Percentiles rank a stretch among this genome's conserved stretches.
These are phyloP conservation scores for Crithidia expoeki DNA, from an alignment of 208 protist genomes.

Conservation along the genomic window DNA sequence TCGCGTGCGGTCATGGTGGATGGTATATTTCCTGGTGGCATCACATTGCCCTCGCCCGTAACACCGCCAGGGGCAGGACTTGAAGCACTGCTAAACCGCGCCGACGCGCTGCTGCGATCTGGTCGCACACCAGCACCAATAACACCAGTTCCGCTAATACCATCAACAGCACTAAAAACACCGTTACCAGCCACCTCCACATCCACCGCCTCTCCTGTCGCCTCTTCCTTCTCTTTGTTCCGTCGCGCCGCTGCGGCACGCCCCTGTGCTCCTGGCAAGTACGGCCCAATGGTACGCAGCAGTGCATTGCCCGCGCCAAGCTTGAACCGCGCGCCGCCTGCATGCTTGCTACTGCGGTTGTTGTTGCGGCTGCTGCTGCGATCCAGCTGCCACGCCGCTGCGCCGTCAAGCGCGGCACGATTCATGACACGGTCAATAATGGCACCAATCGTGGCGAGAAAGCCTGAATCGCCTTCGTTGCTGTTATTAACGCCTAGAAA, in stretches of 20 bases:
- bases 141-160: background rate
- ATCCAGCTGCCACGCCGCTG: conserved; percentile 13
- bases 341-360: background rate
- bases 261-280: conserved; percentile 4
- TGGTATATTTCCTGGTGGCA: conserved; percentile 19
- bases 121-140: background rate
- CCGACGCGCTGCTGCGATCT: background rate
- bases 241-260: conserved; percentile 3
- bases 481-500: background rate
- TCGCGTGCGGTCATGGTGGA: conserved; percentile 28
- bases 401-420: conserved; percentile 17
- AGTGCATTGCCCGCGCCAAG: conserved; percentile 1
- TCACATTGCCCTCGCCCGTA: conserved; percentile 2
- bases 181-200: background rate
- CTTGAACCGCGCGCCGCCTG: background rate
- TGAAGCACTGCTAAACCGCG: background rate
- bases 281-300: conserved; percentile 8
- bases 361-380: conserved; percentile 8
- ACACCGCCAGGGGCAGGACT: background rate
- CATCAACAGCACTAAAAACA: too few relatives aligned
- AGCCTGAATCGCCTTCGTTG: conserved; percentile 1
- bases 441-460: conserved; percentile 22
- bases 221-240: conserved; percentile 24
- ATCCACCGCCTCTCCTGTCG: conserved; percentile 8
- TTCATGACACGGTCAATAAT: conserved; percentile 33